phyloP scores from a whole-genome alignment of 495 filamentous ascomycete genomes.

The Penicillium turbatum region DNA sequence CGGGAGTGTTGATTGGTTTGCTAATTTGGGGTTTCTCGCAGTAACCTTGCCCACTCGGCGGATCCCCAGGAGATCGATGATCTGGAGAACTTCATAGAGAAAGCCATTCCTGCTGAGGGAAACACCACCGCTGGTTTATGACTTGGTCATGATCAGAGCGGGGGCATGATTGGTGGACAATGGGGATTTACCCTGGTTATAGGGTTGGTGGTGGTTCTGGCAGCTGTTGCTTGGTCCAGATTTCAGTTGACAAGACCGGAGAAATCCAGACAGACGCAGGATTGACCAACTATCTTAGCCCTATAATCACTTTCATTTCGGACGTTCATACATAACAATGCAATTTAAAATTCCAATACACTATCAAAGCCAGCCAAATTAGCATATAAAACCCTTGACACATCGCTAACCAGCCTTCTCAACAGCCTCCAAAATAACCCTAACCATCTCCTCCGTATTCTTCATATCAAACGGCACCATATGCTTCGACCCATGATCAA shows the following conservation, averaged over 20 bases:
- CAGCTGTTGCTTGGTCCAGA: constrained; percentile 38
- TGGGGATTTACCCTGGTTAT: constrained; percentile 27
- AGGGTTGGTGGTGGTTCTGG: constrained; percentile 48
- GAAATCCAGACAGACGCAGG: not conserved
- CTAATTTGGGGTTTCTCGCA: constrained; percentile 30
- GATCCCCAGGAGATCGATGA: constrained; percentile 76
- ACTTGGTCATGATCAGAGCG: constrained; percentile 25
- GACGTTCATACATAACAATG: not conserved
- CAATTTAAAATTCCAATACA: not conserved
- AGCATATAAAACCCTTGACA: not conserved
- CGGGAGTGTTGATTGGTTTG: not conserved
- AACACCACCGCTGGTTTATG: constrained; percentile 50
- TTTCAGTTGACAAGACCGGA: constrained; percentile 1
- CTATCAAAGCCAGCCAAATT: not conserved
- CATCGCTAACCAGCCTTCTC: constrained; percentile 17
- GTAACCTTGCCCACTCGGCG: constrained; percentile 70
- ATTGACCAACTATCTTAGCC: not conserved
- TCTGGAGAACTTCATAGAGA: constrained; percentile 69
- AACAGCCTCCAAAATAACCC: constrained; percentile 30
- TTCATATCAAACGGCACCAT: constrained; percentile 39
- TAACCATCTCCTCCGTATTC: constrained; percentile 32
- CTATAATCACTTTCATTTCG: not conserved
- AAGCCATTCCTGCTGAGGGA: constrained; percentile 58
- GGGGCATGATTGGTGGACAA: not conserved
- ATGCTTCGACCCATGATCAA: constrained; percentile 39